Evolutionary conservation across 2,329 filamentous ascomycete genomes (phyloP).

Genomic region (Beauveria varroae): DNA sequence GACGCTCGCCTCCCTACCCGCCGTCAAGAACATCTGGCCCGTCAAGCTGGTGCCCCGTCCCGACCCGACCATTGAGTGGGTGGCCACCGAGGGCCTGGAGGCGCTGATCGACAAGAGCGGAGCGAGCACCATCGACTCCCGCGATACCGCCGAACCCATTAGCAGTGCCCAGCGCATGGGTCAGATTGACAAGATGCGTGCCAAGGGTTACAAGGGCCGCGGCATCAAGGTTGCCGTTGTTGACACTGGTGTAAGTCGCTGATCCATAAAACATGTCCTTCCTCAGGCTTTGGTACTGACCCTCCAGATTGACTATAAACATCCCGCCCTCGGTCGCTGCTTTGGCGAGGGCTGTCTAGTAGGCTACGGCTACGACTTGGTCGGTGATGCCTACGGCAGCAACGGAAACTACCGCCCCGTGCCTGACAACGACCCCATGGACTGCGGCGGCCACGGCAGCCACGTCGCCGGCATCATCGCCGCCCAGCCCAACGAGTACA

Average conservation of each 20-base stretch:
- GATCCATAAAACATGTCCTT: background rate
- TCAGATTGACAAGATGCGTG: slow-evolving; percentile 45
- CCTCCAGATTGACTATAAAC: slow-evolving; percentile 49
- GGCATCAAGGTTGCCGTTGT: slow-evolving; percentile 47
- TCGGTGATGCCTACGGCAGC: slow-evolving; percentile 46
- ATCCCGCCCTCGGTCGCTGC: slow-evolving; percentile 54
- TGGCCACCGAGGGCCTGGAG: slow-evolving; percentile 23
- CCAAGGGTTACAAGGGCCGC: slow-evolving; percentile 39
- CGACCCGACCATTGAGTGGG: slow-evolving; percentile 37
- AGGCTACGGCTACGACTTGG: slow-evolving; percentile 47
- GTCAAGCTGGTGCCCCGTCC: slow-evolving; percentile 36
- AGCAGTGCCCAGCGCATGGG: slow-evolving; percentile 47
- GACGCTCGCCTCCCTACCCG: slow-evolving; percentile 33
- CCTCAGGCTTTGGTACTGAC: background rate
- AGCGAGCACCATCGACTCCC: background rate
- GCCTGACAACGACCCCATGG: slow-evolving; percentile 45
- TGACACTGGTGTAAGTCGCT: slow-evolving; percentile 43
- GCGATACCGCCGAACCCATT: slow-evolving; percentile 19
- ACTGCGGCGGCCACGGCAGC: slow-evolving; percentile 52
- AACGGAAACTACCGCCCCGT: slow-evolving; percentile 20
- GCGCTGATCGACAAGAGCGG: background rate
- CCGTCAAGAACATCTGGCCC: slow-evolving; percentile 43
- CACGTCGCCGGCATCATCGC: slow-evolving; percentile 57
- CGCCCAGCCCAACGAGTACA: slow-evolving; percentile 43
- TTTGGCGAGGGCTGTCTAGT: slow-evolving; percentile 54